Evolutionary conservation across 306 rosid genomes (phyloP).

Genomic region (Cicer cuneatum): DNA sequence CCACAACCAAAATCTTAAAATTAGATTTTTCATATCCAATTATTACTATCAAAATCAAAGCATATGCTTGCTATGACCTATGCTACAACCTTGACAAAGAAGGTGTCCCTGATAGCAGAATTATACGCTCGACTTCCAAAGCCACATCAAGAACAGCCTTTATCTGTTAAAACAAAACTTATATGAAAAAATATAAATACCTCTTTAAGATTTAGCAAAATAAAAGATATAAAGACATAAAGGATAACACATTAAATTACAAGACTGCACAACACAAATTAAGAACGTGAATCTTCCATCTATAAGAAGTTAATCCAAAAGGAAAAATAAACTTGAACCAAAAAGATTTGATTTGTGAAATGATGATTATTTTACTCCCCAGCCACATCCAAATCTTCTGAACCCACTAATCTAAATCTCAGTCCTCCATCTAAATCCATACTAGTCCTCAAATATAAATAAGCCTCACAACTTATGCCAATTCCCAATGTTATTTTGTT

Average conservation of each 20-base stretch:
- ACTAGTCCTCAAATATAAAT: conserved; percentile 9
- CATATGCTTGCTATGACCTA: conserved; percentile 37
- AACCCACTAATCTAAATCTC: conserved; percentile 22
- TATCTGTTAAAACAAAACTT: conserved; percentile 62
- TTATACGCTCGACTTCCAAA: conserved; percentile 68
- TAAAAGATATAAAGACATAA: not conserved
- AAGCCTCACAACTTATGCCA: conserved; percentile 14
- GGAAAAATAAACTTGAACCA: conserved; percentile 23
- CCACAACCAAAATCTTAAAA: conserved; percentile 33
- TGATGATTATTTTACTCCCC: conserved; percentile 17
- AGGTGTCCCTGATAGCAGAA: conserved; percentile 95
- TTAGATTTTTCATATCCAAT: conserved; percentile 36
- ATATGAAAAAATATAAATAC: conserved; percentile 24
- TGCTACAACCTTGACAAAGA: conserved; percentile 90
- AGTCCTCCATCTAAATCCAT: conserved; percentile 32
- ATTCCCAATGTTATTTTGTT: not conserved
- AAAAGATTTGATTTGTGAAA: conserved; percentile 10
- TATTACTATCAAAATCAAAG: conserved; percentile 25
- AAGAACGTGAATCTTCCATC: conserved; percentile 35
- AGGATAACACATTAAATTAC: conserved; percentile 12
- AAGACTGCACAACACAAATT: not conserved
- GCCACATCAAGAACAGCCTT: conserved; percentile 85
- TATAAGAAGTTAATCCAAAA: conserved; percentile 19
- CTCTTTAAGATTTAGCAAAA: conserved; percentile 18
- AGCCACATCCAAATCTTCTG: not conserved